Conservation (phyloP, 1,139 yeast genomes). For the Debaryomyces psychrophilus region DNA sequence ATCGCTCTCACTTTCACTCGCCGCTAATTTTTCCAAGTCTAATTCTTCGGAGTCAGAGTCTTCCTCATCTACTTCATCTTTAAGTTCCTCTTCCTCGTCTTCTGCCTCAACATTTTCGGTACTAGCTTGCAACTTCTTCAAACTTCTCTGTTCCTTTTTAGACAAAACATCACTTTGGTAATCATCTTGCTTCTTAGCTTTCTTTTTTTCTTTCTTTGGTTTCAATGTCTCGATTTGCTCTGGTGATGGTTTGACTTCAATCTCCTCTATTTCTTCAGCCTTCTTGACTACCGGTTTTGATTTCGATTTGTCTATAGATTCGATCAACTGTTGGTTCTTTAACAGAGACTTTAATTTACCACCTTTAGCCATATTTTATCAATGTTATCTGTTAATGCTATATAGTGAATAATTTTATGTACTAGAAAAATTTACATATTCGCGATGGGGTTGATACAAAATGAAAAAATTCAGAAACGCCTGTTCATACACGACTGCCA, state of each 20-base stretch:
- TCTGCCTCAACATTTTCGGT: slow-evolving; percentile 7
- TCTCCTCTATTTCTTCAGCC: slow-evolving; percentile 13
- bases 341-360: slow-evolving; percentile 40
- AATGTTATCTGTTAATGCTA: slow-evolving; percentile 1
- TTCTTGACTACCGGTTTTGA: slow-evolving; percentile 24
- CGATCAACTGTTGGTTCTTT: slow-evolving; percentile 33
- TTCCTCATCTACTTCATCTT: slow-evolving; percentile 26
- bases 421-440: slow-evolving; percentile 14
- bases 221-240: slow-evolving; percentile 7
- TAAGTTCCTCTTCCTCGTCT: slow-evolving; percentile 31
- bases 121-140: slow-evolving; percentile 50
- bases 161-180: slow-evolving; percentile 54
- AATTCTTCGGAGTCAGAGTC: slow-evolving; percentile 31
- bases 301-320: slow-evolving; percentile 29
- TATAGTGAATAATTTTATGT: slow-evolving; percentile 1
- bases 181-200: slow-evolving; percentile 27
- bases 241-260: slow-evolving; percentile 11
- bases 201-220: slow-evolving; percentile 17
- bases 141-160: slow-evolving; percentile 65
- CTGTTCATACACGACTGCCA: slow-evolving; percentile 7
- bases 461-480: slow-evolving; percentile 2
- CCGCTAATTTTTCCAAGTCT: slow-evolving; percentile 61
- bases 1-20: slow-evolving; percentile 46
- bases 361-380: slow-evolving; percentile 33
- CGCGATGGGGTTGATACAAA: slow-evolving; percentile 14